A percentile compares a stretch with the other conserved stretches of the same genome.
Evolutionary conservation across 345 rosid species (phyloP).

Genomic region (Populus euphratica): DNA sequence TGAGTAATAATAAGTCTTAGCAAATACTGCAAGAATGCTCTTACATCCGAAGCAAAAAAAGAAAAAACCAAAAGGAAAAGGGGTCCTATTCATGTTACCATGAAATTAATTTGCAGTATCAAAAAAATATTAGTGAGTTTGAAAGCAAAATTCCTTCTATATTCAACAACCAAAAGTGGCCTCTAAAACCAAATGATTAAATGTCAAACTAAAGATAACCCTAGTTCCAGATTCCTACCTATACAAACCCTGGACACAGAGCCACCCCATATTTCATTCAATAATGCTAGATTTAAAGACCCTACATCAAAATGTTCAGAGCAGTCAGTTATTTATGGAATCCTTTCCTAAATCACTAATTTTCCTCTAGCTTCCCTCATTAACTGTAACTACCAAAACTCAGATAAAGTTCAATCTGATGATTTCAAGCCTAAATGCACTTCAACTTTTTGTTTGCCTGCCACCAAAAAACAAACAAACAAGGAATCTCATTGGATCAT

Average conservation of each 20-base stretch:
- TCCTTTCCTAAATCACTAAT: background rate
- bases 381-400: background rate
- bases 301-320: background rate
- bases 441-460: background rate
- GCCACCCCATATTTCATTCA: background rate
- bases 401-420: background rate
- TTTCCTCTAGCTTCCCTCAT: background rate
- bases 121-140: background rate
- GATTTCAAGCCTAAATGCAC: background rate
- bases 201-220: background rate
- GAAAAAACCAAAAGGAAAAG: background rate
- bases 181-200: background rate
- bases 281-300: background rate
- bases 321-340: background rate
- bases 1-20: background rate
- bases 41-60: background rate
- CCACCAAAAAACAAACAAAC: background rate
- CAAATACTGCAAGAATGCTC: conserved; percentile 2
- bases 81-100: background rate
- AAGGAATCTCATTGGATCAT: background rate
- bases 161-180: background rate
- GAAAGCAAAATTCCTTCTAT: background rate
- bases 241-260: background rate
- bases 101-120: background rate
- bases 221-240: background rate